Evolutionary conservation across 495 filamentous ascomycete species (phyloP).

Genomic region (Hypoxylon trugodes): DNA sequence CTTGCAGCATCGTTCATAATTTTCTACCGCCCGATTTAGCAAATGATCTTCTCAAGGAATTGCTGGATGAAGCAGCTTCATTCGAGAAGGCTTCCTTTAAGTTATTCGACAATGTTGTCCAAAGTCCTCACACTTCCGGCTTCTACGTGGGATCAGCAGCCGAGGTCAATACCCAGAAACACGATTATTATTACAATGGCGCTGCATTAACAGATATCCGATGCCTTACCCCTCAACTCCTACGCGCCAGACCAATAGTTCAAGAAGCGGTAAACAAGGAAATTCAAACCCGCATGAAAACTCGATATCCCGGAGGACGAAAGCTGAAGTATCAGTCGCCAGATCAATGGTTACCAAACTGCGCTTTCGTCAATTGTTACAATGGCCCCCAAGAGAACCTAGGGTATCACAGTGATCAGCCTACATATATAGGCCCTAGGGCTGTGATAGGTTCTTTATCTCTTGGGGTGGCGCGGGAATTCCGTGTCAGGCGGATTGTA

Average conservation of each 20-base stretch:
- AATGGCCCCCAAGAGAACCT: constrained; percentile 79
- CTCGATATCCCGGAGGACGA: constrained; percentile 65
- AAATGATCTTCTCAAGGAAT: constrained; percentile 74
- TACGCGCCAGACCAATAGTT: constrained; percentile 69
- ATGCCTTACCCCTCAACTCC: constrained; percentile 73
- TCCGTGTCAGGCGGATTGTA: constrained; percentile 80
- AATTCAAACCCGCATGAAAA: constrained; percentile 70
- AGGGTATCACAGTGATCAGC: constrained; percentile 89
- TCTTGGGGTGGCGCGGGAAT: constrained; percentile 88
- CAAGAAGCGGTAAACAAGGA: constrained; percentile 77
- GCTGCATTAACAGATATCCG: constrained; percentile 75
- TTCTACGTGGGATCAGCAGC: constrained; percentile 80
- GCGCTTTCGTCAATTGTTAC: constrained; percentile 94
- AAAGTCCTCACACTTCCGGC: constrained; percentile 79
- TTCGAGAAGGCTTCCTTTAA: constrained; percentile 80
- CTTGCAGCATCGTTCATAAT: constrained; percentile 90
- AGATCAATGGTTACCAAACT: constrained; percentile 80
- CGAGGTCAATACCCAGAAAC: constrained; percentile 69
- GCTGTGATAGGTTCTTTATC: constrained; percentile 90
- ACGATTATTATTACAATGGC: constrained; percentile 87
- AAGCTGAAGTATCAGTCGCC: constrained; percentile 83
- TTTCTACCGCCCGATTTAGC: constrained; percentile 79
- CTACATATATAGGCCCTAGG: constrained; percentile 91
- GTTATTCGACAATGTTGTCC: constrained; percentile 84
- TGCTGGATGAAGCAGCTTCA: constrained; percentile 77